Conservation (phyloP, 352 stramenopile genomes). For the Phytophthora chlamydospora region DNA sequence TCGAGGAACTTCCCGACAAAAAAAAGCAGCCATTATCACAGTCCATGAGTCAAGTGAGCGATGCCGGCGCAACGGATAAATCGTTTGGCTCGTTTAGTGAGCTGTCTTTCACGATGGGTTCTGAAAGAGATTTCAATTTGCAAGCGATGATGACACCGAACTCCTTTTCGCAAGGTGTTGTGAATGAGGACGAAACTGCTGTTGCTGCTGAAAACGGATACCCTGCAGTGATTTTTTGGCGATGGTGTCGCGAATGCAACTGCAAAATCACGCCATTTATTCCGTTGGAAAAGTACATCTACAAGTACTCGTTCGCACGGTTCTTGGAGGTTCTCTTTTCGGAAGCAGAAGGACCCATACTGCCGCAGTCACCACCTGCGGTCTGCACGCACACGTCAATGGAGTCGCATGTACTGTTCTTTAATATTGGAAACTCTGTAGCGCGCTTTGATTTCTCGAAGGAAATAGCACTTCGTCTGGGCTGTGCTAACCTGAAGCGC, state of each 20-base stretch:
- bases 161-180: constrained; percentile 30
- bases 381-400: constrained; percentile 56
- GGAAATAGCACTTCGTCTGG: constrained; percentile 48
- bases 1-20: constrained; percentile 80
- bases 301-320: constrained; percentile 98
- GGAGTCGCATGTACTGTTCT: constrained; percentile 80
- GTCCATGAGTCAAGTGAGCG: constrained; percentile 45
- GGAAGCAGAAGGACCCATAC: constrained; percentile 49
- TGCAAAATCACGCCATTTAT: constrained; percentile 93
- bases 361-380: constrained; percentile 14
- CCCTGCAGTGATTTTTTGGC: constrained; percentile 94
- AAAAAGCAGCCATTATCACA: constrained; percentile 45
- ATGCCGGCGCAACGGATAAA: constrained; percentile 31
- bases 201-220: constrained; percentile 33
- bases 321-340: constrained; percentile 97
- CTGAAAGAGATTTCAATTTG: constrained; percentile 53
- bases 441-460: constrained; percentile 70
- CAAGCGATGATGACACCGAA: constrained; percentile 49
- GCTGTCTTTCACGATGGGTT: constrained; percentile 34
- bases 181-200: constrained; percentile 30
- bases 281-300: constrained; percentile 90
- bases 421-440: constrained; percentile 78
- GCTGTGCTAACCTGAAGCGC: constrained; percentile 22
- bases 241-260: constrained; percentile 96
- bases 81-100: constrained; percentile 42